Evolutionary conservation across 305 asterid species (phyloP).

Genomic region (Caryopteris hybrid): DNA sequence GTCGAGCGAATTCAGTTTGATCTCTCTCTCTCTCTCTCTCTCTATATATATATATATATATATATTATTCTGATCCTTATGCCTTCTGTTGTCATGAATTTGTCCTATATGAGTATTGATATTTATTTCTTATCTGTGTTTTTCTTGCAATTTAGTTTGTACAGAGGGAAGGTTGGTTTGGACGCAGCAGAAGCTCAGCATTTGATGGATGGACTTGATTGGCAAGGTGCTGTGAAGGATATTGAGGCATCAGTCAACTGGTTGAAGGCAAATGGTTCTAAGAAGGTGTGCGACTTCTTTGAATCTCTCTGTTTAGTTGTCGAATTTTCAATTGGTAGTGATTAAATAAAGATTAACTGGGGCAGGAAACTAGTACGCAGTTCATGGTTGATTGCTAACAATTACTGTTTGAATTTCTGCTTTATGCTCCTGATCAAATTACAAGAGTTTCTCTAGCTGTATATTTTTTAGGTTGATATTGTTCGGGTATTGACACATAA

Average conservation of each 20-base stretch:
- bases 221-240: slow-evolving; percentile 94
- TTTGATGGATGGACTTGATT: slow-evolving; percentile 91
- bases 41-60: too few species aligned
- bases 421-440: background rate
- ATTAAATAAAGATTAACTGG: background rate
- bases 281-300: slow-evolving; percentile 43
- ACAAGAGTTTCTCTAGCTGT: background rate
- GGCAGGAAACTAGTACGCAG: background rate
- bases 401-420: background rate
- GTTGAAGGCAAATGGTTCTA: slow-evolving; percentile 88
- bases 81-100: background rate
- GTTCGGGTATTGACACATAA: background rate
- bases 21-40: background rate
- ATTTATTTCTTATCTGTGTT: background rate
- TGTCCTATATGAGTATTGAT: background rate
- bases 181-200: slow-evolving; percentile 98
- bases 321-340: background rate
- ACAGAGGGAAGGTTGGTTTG: slow-evolving; percentile 91
- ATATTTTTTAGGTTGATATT: background rate
- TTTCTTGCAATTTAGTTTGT: slow-evolving; percentile 48
- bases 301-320: background rate
- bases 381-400: background rate
- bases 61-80: background rate
- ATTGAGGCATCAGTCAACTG: slow-evolving; percentile 90
- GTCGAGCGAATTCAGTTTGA: slow-evolving; percentile 2